Evolutionary conservation across 2,329 filamentous ascomycete species (phyloP).

Genomic region (Monosporascus sp.): DNA sequence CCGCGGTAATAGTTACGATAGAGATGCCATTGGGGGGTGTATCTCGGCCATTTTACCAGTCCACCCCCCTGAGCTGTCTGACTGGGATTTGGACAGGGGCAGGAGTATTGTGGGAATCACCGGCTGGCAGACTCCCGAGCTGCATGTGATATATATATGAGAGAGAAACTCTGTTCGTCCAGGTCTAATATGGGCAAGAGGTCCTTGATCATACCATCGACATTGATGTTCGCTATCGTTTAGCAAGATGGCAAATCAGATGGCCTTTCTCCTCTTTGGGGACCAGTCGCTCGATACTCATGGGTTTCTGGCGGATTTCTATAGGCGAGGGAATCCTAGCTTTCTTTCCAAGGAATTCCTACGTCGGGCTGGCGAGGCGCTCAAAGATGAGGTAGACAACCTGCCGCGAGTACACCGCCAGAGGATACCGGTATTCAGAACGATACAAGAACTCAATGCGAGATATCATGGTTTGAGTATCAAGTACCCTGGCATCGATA

Average conservation of each 20-base stretch:
- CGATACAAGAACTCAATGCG: constrained; percentile 59
- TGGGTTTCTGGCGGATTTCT: constrained; percentile 52
- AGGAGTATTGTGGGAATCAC: neutral
- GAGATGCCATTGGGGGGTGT: constrained; percentile 14
- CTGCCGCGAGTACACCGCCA: constrained; percentile 52
- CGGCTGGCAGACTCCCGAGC: neutral
- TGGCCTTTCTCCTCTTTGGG: constrained; percentile 60
- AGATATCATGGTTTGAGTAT: constrained; percentile 51
- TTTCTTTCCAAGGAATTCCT: constrained; percentile 57
- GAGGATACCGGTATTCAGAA: constrained; percentile 56
- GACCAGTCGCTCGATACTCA: constrained; percentile 67
- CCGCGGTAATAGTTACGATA: constrained; percentile 24
- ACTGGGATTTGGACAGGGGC: constrained; percentile 1
- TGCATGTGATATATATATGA: neutral
- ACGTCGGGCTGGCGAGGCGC: constrained; percentile 48
- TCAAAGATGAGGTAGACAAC: constrained; percentile 54
- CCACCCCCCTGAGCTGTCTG: neutral
- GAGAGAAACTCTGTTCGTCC: neutral
- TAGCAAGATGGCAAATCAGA: constrained; percentile 38
- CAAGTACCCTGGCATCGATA: constrained; percentile 59
- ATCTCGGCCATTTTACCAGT: neutral
- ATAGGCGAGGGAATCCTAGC: constrained; percentile 38
- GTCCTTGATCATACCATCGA: constrained; percentile 12
- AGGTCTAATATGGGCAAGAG: neutral
- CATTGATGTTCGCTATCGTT: constrained; percentile 11